A percentile compares a stretch with the other conserved stretches of the same genome.
Evolutionary conservation across 73 alveolate species (phyloP).

Genomic region (Symbiodinium natans): DNA sequence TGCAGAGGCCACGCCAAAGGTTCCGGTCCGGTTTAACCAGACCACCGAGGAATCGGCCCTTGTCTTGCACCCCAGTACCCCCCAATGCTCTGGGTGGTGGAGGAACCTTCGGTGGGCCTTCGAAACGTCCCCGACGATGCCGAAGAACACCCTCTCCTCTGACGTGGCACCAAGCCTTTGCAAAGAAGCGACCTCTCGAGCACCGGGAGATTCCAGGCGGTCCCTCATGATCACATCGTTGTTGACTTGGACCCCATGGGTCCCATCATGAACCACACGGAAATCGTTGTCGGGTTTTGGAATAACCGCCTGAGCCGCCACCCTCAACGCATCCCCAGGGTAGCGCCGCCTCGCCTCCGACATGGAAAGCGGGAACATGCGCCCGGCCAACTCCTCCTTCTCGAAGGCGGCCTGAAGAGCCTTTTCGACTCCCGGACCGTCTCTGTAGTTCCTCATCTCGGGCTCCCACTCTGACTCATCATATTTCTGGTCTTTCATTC

Average conservation of each 20-base stretch:
- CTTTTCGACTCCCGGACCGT: neutral
- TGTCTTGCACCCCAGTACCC: neutral
- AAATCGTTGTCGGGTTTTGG: neutral
- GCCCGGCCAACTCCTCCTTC: constrained; percentile 16
- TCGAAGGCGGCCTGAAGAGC: neutral
- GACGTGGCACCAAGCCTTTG: neutral
- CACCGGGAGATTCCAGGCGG: neutral
- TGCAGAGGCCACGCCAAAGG: constrained; percentile 37
- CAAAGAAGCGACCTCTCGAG: neutral
- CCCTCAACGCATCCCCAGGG: neutral
- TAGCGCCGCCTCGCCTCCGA: neutral
- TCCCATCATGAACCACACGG: constrained; percentile 21
- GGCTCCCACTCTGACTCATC: neutral
- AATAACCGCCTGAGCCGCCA: constrained; percentile 13
- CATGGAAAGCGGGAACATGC: constrained; percentile 1
- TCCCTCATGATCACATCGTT: neutral
- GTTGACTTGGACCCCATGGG: constrained; percentile 19
- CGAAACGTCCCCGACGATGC: neutral
- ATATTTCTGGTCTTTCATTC: neutral
- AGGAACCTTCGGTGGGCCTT: neutral
- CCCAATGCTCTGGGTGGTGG: neutral
- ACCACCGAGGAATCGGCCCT: neutral
- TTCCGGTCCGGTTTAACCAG: constrained; percentile 4
- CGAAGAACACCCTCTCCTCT: neutral
- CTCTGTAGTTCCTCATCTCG: neutral